These are phyloP conservation scores for Boletus sp. DNA, from an alignment of 1,284 basidiomycete genomes.

Conservation along the genomic window DNA sequence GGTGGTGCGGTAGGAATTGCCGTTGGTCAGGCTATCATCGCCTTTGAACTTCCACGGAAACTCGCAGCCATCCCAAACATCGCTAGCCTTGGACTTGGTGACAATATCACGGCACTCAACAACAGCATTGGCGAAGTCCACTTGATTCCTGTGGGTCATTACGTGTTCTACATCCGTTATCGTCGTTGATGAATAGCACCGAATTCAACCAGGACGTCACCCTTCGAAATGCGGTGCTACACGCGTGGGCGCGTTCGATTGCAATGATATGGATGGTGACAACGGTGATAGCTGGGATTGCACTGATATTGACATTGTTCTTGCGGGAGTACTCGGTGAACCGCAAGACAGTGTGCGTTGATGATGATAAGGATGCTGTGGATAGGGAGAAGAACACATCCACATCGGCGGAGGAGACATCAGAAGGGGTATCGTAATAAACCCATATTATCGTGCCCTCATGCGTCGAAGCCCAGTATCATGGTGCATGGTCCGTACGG, in stretches of 20 bases:
- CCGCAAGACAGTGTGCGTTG: slow-evolving; percentile 48
- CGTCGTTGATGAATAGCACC: not conserved
- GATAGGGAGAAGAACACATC: not conserved
- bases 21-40: slow-evolving; percentile 66
- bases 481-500: too few relatives aligned
- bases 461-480: too few relatives aligned
- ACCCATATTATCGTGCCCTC: not conserved
- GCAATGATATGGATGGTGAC: slow-evolving; percentile 70
- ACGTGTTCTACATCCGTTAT: slow-evolving; percentile 3
- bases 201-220: slow-evolving; percentile 43
- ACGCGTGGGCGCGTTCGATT: slow-evolving; percentile 70
- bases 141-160: slow-evolving; percentile 47
- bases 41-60: slow-evolving; percentile 55
- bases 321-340: slow-evolving; percentile 59
- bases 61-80: slow-evolving; percentile 45
- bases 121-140: slow-evolving; percentile 55
- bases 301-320: slow-evolving; percentile 57
- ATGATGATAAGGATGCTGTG: slow-evolving; percentile 21
- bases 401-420: not conserved
- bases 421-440: not conserved
- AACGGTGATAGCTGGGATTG: slow-evolving; percentile 55
- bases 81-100: slow-evolving; percentile 37
- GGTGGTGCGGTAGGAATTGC: slow-evolving; percentile 76
- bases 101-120: slow-evolving; percentile 51
- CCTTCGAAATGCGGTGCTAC: slow-evolving; percentile 51